Evolutionary conservation across 371 early-diverging fungal genomes (phyloP).

Genomic region (Circinella umbellata): DNA sequence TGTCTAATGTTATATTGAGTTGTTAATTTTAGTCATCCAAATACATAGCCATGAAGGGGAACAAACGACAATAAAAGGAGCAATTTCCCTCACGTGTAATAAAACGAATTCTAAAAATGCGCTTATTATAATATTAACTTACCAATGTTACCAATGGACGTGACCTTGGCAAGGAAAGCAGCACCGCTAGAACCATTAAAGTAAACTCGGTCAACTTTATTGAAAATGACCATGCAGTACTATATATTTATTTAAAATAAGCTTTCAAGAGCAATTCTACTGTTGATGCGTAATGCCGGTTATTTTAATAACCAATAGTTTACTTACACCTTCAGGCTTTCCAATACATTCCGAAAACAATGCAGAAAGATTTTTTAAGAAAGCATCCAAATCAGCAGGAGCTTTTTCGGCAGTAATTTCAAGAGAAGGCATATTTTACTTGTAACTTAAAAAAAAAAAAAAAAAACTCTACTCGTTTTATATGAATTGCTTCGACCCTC

Average conservation of each 20-base stretch:
- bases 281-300: no score
- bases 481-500: no score
- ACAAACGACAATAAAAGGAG: no score
- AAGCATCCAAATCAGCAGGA: constrained; percentile 43
- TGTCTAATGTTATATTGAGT: constrained; percentile 23
- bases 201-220: constrained; percentile 34
- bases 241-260: constrained; percentile 10
- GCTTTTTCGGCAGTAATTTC: constrained; percentile 40
- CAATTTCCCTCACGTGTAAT: no score
- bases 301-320: no score
- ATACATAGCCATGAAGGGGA: not conserved
- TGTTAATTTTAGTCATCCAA: not conserved
- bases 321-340: constrained; percentile 66
- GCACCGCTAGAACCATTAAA: constrained; percentile 42
- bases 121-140: constrained; percentile 10
- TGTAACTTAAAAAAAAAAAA: not conserved
- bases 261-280: no score
- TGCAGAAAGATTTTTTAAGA: constrained; percentile 35
- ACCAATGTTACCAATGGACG: constrained; percentile 52
- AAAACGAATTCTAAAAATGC: no score
- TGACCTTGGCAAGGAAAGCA: constrained; percentile 44
- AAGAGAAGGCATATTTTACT: constrained; percentile 48
- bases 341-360: constrained; percentile 49
- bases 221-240: constrained; percentile 51
- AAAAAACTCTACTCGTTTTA: no score